phyloP scores from a whole-genome alignment of 2,329 filamentous ascomycete species.

The Fusarium nodosum region DNA sequence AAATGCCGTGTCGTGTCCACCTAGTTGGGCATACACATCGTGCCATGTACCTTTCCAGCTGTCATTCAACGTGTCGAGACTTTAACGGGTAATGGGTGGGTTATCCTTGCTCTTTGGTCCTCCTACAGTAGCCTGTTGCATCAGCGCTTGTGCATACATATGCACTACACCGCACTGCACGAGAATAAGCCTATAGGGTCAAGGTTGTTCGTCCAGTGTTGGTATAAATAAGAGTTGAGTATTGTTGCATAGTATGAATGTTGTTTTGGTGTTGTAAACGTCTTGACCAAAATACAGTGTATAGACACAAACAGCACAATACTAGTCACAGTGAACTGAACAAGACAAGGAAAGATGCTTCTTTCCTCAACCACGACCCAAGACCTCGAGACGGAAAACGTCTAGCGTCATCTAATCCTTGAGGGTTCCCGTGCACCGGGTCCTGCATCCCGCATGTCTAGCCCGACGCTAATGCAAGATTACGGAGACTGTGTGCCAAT shows the following conservation, averaged over 20 bases:
- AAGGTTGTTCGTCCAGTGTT: conserved; percentile 5
- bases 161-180: conserved; percentile 35
- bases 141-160: conserved; percentile 31
- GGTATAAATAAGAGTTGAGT: neutral
- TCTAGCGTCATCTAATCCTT: conserved; percentile 24
- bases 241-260: too few species aligned
- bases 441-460: conserved; percentile 46
- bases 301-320: conserved; percentile 6
- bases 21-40: conserved; percentile 31
- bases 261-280: neutral
- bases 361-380: neutral
- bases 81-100: conserved; percentile 15
- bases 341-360: conserved; percentile 38
- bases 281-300: conserved; percentile 7
- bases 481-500: neutral
- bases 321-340: conserved; percentile 5
- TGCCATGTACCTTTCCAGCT: conserved; percentile 18
- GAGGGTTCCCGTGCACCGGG: conserved; percentile 47
- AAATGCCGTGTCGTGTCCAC: conserved; percentile 12
- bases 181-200: conserved; percentile 15
- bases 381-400: conserved; percentile 14
- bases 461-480: conserved; percentile 22
- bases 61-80: conserved; percentile 19
- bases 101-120: neutral
- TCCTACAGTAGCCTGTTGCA: conserved; percentile 36